phyloP scores from a whole-genome alignment of 257 asterid species.

The Paraleonurus japonicus region DNA sequence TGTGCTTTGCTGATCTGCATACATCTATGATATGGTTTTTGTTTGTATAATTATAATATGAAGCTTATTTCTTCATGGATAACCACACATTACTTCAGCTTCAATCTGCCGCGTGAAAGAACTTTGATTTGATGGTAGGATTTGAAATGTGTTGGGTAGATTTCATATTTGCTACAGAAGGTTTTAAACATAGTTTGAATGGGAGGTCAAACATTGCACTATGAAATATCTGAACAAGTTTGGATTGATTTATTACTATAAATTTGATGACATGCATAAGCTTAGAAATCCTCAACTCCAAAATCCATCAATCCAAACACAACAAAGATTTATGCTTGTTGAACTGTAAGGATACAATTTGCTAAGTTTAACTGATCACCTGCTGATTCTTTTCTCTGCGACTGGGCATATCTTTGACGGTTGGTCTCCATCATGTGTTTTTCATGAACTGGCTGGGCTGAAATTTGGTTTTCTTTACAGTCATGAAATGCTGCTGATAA shows the following conservation, averaged over 20 bases:
- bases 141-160: neutral
- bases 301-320: neutral
- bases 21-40: neutral
- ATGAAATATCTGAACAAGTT: neutral
- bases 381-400: slow-evolving; percentile 17
- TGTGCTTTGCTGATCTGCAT: slow-evolving; percentile 1
- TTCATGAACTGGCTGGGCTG: slow-evolving; percentile 14
- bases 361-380: slow-evolving; percentile 8
- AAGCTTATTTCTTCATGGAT: slow-evolving; percentile 7
- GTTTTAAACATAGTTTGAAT: neutral
- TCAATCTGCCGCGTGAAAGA: neutral
- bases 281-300: neutral
- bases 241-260: neutral
- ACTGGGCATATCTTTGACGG: neutral
- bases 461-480: neutral
- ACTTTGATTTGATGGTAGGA: neutral
- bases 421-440: slow-evolving; percentile 1
- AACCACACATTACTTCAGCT: neutral
- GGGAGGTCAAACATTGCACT: slow-evolving; percentile 12
- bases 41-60: neutral
- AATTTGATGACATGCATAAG: neutral
- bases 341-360: neutral
- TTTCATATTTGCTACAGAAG: neutral
- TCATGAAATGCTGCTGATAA: slow-evolving; percentile 16
- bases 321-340: neutral